These are phyloP conservation scores for Aspergillus amoenus DNA, from an alignment of 2,329 filamentous ascomycete species.

Conservation along the genomic window DNA sequence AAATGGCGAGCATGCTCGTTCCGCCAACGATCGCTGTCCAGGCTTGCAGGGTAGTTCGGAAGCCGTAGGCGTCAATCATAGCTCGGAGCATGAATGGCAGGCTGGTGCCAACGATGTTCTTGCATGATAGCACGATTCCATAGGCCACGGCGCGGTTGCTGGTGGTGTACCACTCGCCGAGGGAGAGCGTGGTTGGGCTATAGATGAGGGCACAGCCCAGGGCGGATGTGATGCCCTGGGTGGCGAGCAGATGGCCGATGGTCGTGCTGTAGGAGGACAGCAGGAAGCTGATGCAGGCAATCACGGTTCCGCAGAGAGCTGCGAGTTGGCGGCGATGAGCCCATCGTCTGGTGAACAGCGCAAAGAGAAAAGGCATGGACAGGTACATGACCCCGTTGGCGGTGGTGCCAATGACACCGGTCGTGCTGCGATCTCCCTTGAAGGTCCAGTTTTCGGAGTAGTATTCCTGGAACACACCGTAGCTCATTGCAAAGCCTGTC, in stretches of 20 bases:
- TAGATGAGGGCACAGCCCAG: conserved; percentile 6
- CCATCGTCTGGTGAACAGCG: conserved; percentile 5
- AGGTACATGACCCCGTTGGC: conserved; percentile 11
- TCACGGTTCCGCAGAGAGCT: conserved; percentile 2
- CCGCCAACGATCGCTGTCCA: conserved; percentile 5
- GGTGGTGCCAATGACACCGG: conserved; percentile 7
- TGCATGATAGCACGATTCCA: conserved; percentile 5
- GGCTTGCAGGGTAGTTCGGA: not conserved
- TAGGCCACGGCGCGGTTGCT: conserved; percentile 5
- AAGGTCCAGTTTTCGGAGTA: conserved; percentile 8
- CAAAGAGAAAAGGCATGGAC: conserved; percentile 8
- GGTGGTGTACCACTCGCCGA: conserved; percentile 7
- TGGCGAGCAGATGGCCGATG: not conserved
- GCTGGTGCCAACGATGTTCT: conserved; percentile 7
- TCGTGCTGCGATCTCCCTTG: conserved; percentile 4
- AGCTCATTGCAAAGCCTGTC: conserved; percentile 8
- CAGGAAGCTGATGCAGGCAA: conserved; percentile 6
- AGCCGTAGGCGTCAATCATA: conserved; percentile 5
- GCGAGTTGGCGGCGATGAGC: conserved; percentile 3
- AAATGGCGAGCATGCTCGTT: conserved; percentile 3
- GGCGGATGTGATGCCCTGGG: conserved; percentile 3
- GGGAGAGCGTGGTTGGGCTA: conserved; percentile 5
- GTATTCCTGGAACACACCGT: conserved; percentile 9
- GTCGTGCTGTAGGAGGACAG: conserved; percentile 3
- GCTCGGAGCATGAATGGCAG: conserved; percentile 6